Evolutionary conservation across 1,284 basidiomycete species (phyloP).

Genomic region (Ceratobasidium theobromae): DNA sequence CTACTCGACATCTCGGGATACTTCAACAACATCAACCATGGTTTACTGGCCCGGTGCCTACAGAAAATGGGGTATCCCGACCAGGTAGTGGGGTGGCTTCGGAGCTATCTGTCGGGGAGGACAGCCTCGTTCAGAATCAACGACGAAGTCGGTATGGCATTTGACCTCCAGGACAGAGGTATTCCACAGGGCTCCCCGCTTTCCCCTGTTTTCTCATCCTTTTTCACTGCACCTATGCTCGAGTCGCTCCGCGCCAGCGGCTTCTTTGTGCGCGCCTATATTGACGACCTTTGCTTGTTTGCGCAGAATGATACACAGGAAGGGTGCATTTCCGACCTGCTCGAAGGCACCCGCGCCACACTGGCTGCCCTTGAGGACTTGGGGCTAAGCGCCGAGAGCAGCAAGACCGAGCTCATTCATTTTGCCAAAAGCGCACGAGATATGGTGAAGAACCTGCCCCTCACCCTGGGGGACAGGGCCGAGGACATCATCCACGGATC

Average conservation of each 20-base stretch:
- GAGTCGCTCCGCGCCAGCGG: neutral
- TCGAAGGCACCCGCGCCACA: neutral
- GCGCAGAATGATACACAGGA: neutral
- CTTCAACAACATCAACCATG: constrained; percentile 43
- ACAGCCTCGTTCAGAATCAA: constrained; percentile 41
- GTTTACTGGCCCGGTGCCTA: constrained; percentile 25
- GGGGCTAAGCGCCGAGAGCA: neutral
- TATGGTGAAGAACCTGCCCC: neutral
- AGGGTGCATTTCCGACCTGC: neutral
- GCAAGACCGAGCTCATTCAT: neutral
- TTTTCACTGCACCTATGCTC: constrained; percentile 28
- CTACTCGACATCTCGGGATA: constrained; percentile 42
- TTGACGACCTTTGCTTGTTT: constrained; percentile 16
- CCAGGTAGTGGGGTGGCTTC: neutral
- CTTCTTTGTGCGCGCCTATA: neutral
- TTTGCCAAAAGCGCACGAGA: neutral
- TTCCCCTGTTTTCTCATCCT: constrained; percentile 21
- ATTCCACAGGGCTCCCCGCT: constrained; percentile 27
- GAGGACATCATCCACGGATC: neutral
- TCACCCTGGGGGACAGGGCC: neutral
- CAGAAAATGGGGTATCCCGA: constrained; percentile 19
- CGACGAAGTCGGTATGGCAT: constrained; percentile 5
- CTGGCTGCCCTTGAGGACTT: neutral
- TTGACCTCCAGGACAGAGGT: too few relatives aligned
- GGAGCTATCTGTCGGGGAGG: constrained; percentile 34